Conservation (phyloP, 2,329 filamentous ascomycete genomes). For the Arthrobotrys pseudoclavata region DNA sequence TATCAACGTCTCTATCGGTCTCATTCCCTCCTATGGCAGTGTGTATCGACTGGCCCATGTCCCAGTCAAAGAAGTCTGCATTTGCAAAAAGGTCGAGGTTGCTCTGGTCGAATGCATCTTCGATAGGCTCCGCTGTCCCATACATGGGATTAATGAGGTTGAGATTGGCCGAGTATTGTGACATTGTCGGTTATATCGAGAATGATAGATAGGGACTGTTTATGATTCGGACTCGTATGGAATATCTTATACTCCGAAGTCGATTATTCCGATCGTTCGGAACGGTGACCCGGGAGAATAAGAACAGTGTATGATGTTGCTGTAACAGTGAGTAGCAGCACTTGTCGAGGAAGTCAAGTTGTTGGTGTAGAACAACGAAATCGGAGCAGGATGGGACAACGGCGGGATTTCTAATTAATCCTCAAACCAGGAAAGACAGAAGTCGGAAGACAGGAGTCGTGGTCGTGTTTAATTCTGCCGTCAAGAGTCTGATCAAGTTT, state of each 20-base stretch:
- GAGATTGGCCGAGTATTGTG: slow-evolving; percentile 57
- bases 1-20: slow-evolving; percentile 39
- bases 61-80: slow-evolving; percentile 84
- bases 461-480: slow-evolving; percentile 2
- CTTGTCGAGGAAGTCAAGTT: not conserved
- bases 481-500: slow-evolving; percentile 19
- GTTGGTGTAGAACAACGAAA: slow-evolving; percentile 1
- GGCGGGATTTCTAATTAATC: slow-evolving; percentile 13
- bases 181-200: slow-evolving; percentile 38
- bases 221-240: not conserved
- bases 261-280: slow-evolving; percentile 20
- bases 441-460: slow-evolving; percentile 9
- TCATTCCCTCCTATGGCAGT: slow-evolving; percentile 56
- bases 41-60: slow-evolving; percentile 74
- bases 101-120: slow-evolving; percentile 76
- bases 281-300: slow-evolving; percentile 24
- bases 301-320: not conserved
- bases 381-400: slow-evolving; percentile 1
- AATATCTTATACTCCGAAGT: slow-evolving; percentile 2
- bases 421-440: not conserved
- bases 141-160: slow-evolving; percentile 59
- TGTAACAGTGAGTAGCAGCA: not conserved
- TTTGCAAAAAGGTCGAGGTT: slow-evolving; percentile 85
- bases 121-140: slow-evolving; percentile 62
- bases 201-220: slow-evolving; percentile 23